Percentiles rank a stretch among this genome's conserved stretches.
Conservation (phyloP, 495 filamentous ascomycete genomes). For the Hypoxylon perforatum region DNA sequence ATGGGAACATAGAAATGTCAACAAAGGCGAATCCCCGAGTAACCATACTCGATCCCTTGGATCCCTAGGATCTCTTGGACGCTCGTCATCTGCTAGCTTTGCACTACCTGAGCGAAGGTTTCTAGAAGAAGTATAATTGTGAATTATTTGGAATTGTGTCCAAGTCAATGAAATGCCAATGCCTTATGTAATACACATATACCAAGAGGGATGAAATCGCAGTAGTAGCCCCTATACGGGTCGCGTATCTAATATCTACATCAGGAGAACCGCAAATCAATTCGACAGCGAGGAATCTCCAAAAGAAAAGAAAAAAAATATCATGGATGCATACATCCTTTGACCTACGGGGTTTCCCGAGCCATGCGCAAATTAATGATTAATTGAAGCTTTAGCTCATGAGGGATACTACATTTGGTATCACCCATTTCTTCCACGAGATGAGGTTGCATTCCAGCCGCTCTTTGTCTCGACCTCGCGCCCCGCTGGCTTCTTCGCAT, state of each 20-base stretch:
- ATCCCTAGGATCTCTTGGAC: background rate
- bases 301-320: background rate
- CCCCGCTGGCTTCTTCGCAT: conserved; percentile 15
- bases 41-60: background rate
- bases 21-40: background rate
- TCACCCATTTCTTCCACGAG: conserved; percentile 27
- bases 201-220: no score
- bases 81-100: no score
- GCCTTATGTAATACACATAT: no score
- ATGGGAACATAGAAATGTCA: background rate
- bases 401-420: conserved; percentile 11
- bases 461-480: conserved; percentile 41
- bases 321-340: background rate
- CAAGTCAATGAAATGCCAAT: no score
- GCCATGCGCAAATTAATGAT: conserved; percentile 4
- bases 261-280: no score
- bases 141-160: no score
- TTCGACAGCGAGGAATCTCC: no score
- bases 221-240: no score
- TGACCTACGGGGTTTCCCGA: conserved; percentile 19
- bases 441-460: conserved; percentile 45
- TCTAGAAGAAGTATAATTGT: no score
- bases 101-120: no score
- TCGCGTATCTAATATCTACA: no score
- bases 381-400: conserved; percentile 25